Evolutionary conservation across 495 filamentous ascomycete genomes (phyloP).

Genomic region (Penicillium malachiteum): DNA sequence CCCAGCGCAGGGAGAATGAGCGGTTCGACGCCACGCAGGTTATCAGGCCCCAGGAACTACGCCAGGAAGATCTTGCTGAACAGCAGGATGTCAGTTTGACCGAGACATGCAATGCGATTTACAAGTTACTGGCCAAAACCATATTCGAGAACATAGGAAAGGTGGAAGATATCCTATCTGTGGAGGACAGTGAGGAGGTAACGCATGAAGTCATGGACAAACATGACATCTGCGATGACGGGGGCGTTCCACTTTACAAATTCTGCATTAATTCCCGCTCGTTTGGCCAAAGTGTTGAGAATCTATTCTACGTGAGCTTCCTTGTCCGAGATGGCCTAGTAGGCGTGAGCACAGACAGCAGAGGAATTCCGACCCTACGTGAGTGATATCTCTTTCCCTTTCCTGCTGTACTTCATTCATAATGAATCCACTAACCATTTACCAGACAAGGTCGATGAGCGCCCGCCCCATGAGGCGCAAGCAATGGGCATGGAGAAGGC

Average conservation of each 20-base stretch:
- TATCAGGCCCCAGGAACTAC: slow-evolving; percentile 71
- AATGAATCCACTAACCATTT: slow-evolving; percentile 29
- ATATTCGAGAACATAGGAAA: slow-evolving; percentile 35
- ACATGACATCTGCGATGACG: slow-evolving; percentile 57
- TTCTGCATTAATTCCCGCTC: slow-evolving; percentile 86
- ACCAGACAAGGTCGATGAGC: slow-evolving; percentile 31
- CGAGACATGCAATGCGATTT: slow-evolving; percentile 63
- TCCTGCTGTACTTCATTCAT: background rate
- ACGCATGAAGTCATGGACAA: slow-evolving; percentile 48
- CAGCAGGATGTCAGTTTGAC: slow-evolving; percentile 75
- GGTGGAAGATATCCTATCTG: slow-evolving; percentile 28
- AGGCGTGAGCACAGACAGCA: slow-evolving; percentile 61
- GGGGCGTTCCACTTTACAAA: slow-evolving; percentile 70
- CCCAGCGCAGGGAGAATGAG: slow-evolving; percentile 63
- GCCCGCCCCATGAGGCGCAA: slow-evolving; percentile 40
- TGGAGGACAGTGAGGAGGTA: slow-evolving; percentile 25
- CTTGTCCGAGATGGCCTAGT: slow-evolving; percentile 82
- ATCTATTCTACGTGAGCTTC: slow-evolving; percentile 95
- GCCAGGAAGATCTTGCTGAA: slow-evolving; percentile 66
- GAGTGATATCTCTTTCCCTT: slow-evolving; percentile 33
- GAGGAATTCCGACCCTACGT: slow-evolving; percentile 72
- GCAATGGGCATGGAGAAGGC: slow-evolving; percentile 59
- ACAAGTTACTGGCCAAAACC: slow-evolving; percentile 38
- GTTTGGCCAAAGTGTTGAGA: slow-evolving; percentile 95
- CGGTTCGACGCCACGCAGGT: slow-evolving; percentile 60